Base-by-base conservation (phyloP, 2,329 filamentous ascomycete genomes). In the Verticillium alfalfae region DNA sequence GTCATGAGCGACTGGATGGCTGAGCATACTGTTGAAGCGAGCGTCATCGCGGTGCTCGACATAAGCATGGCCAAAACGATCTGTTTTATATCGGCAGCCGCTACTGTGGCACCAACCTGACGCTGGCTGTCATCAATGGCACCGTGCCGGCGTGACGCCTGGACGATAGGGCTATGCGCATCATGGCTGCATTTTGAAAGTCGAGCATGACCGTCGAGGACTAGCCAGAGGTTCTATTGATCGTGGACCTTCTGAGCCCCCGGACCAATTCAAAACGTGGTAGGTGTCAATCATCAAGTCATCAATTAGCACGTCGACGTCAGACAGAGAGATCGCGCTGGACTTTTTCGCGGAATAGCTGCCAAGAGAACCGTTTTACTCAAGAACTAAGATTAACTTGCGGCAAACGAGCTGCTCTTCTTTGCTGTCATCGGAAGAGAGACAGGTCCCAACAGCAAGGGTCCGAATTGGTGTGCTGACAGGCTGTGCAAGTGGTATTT, bases 251-350 rank as follows among this genome's bases (percentile, higher is more conserved):
- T 81, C 1, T 87, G 93, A 89, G 89, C 68, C 92, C 92, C 5
- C 98, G 94, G 94, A 92, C 88, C 1, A 77, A 81, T 1, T 87
- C 93, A 67, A 67, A 93, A 90, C 0, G 84, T 82, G 12, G 89
- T 84, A 13, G 75, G 84, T 31, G 79, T 87, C 62, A 85, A 84
- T 58, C 84, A 83, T 67, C 83, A 86, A 60, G 82, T 89, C 67
- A 82, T 97, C 78, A 91, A 97, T 75, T 83, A 87, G 68, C 91
- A 93, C 66, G 86, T 97, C 34, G 88, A 97, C 70, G 94, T 96
- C 16, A 91, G 88, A 60, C 61, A 45, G 4, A 83, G 76, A 54
- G 81, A 94, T 61, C 93, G 97, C 72, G 87, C 80, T 56, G 71
- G 76, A 31, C 77, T 92, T 58, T 94, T 96, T 65, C 88, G 93